Base-by-base conservation (phyloP, 257 asterid genomes). In the Buddleja alternifolia region DNA sequence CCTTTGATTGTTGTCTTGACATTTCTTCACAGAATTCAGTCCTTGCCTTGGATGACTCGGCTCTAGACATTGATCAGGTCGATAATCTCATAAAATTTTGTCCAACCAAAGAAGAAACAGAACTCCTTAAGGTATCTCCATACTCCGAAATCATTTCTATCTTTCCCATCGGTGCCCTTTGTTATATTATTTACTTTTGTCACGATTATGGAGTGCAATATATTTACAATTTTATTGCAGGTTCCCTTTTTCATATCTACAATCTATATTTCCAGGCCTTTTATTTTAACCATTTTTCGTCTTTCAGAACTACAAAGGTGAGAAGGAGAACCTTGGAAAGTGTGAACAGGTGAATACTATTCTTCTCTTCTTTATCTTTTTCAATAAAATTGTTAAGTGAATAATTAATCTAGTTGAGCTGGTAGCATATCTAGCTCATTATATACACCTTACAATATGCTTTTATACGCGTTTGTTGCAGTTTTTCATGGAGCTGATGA, bases 91-190 rank as follows among this genome's bases (percentile, higher is more conserved):
- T 92, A 67, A 89, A 89, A 64, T 92, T 87, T 81, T 89, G 96
- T 79, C 98, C 98, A 66, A 85, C 94, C 73, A 89, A 87, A 81
- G 95, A 89, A 70, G 98, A 92, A 70, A 84, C 80, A 57, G 95
- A 85, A 61, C 86, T 84, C 80, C 92, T 92, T 71, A 86, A 79
- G 96, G 98, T 87, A 70, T 69, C 29, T 53, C 66, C 64, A 48
- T 54, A 46, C 53, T 25, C 9, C 55, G 51, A 58, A 47, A 39
- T 53, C 59, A 53, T 40, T 10, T 48, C 29, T 60, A 58, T 63
- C 11, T 58, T 39, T 40, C 4, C 5, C 23, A 39, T 21, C 17
- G 12, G 62, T 8, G 1, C 45, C 39, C 34, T 57, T 37, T 59
- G 10, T 39, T 51, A 25, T n/a, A 21, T 46, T 19, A 32, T 37